Percentiles rank a stretch among this genome's conserved stretches.
phyloP scores from a whole-genome alignment of 1,284 basidiomycete genomes.

The Takashimella koratensis region DNA sequence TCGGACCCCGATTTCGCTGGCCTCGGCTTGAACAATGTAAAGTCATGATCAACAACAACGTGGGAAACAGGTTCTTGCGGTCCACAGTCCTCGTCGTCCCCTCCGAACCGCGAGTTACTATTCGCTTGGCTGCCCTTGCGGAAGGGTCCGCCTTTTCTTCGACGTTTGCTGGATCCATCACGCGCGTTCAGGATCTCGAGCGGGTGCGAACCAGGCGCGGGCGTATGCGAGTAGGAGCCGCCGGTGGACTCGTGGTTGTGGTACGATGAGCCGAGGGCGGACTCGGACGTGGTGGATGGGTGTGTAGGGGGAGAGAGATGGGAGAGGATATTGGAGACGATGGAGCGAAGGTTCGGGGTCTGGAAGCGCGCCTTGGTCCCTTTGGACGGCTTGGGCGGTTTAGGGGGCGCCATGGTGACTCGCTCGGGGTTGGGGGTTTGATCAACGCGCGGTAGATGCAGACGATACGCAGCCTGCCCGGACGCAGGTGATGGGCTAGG shows the following conservation, averaged over 20 bases:
- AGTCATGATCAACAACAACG: neutral
- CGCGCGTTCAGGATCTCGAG: neutral
- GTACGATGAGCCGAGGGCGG: constrained; percentile 22
- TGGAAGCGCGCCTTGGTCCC: constrained; percentile 20
- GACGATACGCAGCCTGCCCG: no score
- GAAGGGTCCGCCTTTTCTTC: neutral
- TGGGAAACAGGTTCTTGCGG: neutral
- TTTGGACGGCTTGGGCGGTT: no score
- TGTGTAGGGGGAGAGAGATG: constrained; percentile 32
- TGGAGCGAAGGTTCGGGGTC: constrained; percentile 11
- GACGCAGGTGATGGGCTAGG: no score
- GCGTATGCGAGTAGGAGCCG: neutral
- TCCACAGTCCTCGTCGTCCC: neutral
- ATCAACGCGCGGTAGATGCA: no score
- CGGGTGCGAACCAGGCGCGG: neutral
- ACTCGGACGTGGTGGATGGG: constrained; percentile 39
- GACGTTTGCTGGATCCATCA: neutral
- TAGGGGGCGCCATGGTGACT: no score
- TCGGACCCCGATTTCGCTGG: neutral
- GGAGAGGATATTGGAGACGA: constrained; percentile 20
- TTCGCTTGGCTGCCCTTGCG: neutral
- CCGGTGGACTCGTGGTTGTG: constrained; percentile 7
- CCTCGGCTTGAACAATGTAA: neutral
- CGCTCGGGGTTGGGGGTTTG: no score
- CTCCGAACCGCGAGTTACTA: neutral